Evolutionary conservation across 495 filamentous ascomycete species (phyloP).

Genomic region (Polyplosphaeria fusca): DNA sequence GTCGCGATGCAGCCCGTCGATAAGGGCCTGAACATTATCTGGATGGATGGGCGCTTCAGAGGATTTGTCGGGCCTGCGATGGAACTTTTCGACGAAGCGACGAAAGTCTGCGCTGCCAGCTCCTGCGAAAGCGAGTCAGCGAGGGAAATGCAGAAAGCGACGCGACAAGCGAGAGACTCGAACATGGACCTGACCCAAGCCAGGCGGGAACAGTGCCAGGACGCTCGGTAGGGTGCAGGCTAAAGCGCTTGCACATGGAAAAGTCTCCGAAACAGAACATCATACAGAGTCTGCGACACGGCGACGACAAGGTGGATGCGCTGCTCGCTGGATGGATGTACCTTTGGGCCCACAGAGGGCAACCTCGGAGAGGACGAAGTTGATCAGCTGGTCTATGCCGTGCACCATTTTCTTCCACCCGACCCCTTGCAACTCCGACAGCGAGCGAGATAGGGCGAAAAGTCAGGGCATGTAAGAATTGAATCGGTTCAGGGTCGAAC

Average conservation of each 20-base stretch:
- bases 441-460: too few species aligned
- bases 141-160: conserved; percentile 1
- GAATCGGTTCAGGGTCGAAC: neutral
- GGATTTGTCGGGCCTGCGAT: neutral
- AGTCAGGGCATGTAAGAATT: neutral
- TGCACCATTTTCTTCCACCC: conserved; percentile 52
- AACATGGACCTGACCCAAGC: neutral
- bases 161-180: conserved; percentile 14
- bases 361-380: conserved; percentile 68
- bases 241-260: too few species aligned
- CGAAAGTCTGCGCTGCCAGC: conserved; percentile 29
- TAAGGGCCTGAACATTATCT: neutral
- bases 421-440: conserved; percentile 19
- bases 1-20: conserved; percentile 27
- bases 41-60: neutral
- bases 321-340: conserved; percentile 46
- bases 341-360: conserved; percentile 66
- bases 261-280: too few species aligned
- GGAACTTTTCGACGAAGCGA: conserved; percentile 24
- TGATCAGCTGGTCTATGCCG: conserved; percentile 66
- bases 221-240: neutral
- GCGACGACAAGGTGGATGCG: too few species aligned
- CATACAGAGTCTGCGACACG: too few species aligned
- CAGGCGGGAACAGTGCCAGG: too few species aligned
- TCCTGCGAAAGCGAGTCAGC: conserved; percentile 21